Evolutionary conservation across 306 rosid species (phyloP), one percentile per base, ranked within the genome.

Genomic region (Arachis hypogaea): DNA sequence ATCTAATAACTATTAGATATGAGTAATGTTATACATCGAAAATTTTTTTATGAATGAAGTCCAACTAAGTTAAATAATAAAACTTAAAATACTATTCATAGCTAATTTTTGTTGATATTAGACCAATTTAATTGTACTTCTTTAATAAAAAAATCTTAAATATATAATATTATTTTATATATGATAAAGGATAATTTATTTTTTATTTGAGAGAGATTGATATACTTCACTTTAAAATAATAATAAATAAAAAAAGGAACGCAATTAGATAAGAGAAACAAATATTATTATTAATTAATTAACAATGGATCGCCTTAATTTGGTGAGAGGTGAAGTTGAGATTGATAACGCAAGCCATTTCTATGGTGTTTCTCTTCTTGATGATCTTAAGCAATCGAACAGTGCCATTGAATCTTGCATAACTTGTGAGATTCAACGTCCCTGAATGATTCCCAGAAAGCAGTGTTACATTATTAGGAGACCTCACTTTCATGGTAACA

Each of bases 331-430:
- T 77, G 73, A 89, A 76, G 30, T 79, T 73, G 42, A 94, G 82
- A 29, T 49, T 73, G 63, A 94, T 59, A 18, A 65, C 4, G 68
- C 98, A 91, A 58, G 68, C 77, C 86, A 86, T 55, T 45, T 85
- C 70, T 1, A 70, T 2, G 11, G 50, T 82, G 65, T 51, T 78
- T 50, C 66, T 88, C 74, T 11, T 73, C 29, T 78, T 74, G 0
- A 91, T 9, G 60, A 84, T 72, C 57, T 86, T 82, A 18, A 88
- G 6, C 69, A 88, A 47, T 5, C 52, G 71, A 51, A 89, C 83
- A 0, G 12, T 70, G 1, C 98, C 96, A 61, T 60, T 76, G 33
- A 91, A 38, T 49, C 57, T 78, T 6, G 69, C 81, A 51, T 59
- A 73, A 70, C 80, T 58, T 1, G 82, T 85, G 29, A 93, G 78